phyloP scores from a whole-genome alignment of 257 asterid genomes.

The Linaria vulgaris region DNA sequence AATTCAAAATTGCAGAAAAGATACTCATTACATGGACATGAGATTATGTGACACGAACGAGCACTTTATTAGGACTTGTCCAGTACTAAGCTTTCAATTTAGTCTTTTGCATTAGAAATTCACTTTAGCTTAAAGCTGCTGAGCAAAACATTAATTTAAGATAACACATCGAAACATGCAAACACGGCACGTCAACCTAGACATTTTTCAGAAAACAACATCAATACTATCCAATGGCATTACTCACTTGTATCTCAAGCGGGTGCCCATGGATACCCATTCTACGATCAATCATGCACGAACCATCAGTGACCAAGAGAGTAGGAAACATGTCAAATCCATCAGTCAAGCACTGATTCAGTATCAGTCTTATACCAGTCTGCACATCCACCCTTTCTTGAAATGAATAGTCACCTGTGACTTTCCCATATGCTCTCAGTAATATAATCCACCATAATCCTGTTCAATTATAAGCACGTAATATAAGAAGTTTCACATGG shows the following conservation, averaged over 20 bases:
- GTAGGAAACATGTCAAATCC: constrained; percentile 84
- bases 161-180: not conserved
- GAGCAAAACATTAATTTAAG: no score
- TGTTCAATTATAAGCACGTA: constrained; percentile 25
- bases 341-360: constrained; percentile 58
- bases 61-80: no score
- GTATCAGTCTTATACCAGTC: constrained; percentile 64
- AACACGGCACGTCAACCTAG: not conserved
- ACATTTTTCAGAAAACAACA: not conserved
- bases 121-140: no score
- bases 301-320: constrained; percentile 79
- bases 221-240: not conserved
- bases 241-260: constrained; percentile 66
- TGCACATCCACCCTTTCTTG: constrained; percentile 83
- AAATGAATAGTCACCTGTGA: constrained; percentile 69
- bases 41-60: no score
- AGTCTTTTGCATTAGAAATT: no score
- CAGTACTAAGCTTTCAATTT: no score
- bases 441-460: constrained; percentile 89
- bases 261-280: constrained; percentile 83
- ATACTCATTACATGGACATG: no score
- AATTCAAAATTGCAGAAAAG: no score
- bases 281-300: constrained; percentile 80
- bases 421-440: constrained; percentile 73
- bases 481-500: not conserved